Evolutionary conservation across 148 eudicot species (phyloP).

Genomic region (Pharnaceum exiguum): DNA sequence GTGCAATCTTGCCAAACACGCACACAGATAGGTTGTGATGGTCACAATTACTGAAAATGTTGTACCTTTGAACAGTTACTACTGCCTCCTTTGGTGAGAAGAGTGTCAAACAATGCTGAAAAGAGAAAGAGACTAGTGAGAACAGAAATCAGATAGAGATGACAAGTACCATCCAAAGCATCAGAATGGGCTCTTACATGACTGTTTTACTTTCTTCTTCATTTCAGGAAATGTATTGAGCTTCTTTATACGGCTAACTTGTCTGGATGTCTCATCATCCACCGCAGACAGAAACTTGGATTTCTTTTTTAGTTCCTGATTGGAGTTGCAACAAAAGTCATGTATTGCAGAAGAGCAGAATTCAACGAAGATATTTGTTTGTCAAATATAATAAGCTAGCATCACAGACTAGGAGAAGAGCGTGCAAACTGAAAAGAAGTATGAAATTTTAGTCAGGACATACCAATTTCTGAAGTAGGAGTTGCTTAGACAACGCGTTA

Average conservation of each 20-base stretch:
- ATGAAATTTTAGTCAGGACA: slow-evolving; percentile 2
- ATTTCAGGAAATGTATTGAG: slow-evolving; percentile 54
- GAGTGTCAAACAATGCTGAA: slow-evolving; percentile 63
- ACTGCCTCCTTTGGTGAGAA: slow-evolving; percentile 43
- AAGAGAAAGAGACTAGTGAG: background rate
- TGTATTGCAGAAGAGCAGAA: background rate
- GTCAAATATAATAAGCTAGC: too few species aligned
- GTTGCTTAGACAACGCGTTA: slow-evolving; percentile 44
- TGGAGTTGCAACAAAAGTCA: slow-evolving; percentile 29
- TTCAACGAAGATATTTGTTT: background rate
- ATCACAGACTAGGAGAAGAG: background rate
- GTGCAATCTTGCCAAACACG: background rate
- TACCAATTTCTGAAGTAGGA: slow-evolving; percentile 49
- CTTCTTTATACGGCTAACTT: slow-evolving; percentile 82
- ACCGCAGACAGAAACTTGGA: slow-evolving; percentile 38
- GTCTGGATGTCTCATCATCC: slow-evolving; percentile 61
- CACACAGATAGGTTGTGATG: background rate
- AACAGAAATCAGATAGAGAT: slow-evolving; percentile 3
- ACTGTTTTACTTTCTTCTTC: slow-evolving; percentile 60
- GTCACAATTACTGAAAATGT: background rate
- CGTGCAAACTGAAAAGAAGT: background rate
- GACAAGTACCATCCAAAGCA: slow-evolving; percentile 5
- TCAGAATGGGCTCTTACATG: slow-evolving; percentile 41
- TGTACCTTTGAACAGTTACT: slow-evolving; percentile 66
- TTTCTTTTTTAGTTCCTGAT: slow-evolving; percentile 39